Evolutionary conservation across 345 rosid genomes (phyloP), one percentile per base, ranked within the genome.

Genomic region (Lepidium africanum): DNA sequence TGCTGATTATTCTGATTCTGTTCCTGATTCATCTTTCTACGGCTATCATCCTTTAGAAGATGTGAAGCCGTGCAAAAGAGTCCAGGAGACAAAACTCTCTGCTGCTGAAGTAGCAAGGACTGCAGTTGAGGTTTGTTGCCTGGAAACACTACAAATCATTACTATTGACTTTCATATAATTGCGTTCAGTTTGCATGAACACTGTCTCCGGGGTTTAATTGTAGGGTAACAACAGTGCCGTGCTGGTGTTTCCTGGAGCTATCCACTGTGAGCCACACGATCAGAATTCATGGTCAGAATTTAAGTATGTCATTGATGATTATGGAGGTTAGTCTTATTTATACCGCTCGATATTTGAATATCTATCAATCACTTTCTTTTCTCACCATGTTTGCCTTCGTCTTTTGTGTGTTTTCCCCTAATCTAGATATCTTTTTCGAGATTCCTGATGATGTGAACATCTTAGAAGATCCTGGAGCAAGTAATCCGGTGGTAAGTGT

Each of bases 11-110:
- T 81, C 97, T 9, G 98, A 90, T 80, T 93, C 94, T 14, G 86
- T 88, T 76, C 89, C 97, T 9, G 92, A 93, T 69, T 88, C 98
- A 46, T 83, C 97, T 76, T 82, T 80, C 77, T 82, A 80, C 75
- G 92, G 96, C 27, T 93, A 88, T 74, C 98, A 93, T 79, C 98
- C 97, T 58, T 88, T 93, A 30, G 98, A 93, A 77, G 98, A 93
- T 49, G 60, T 93, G 53, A 83, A 85, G 80, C 77, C 75, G 32
- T 48, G 67, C 73, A 83, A 82, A 80, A 82, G 84, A 73, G 64
- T 71, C 51, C 87, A 84, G n/a, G 85, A 87, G 16, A 82, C 86
- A 25, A 85, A 87, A 71, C 91, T 90, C 47, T 75, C 94, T 45
- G 58, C 82, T 45, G 83, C 97, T 38, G 98, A 90, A 86, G 76